A percentile compares a stretch with the other conserved stretches of the same genome.
Conservation (phyloP, 1,284 basidiomycete species). For the Cystobasidium slooffiae region DNA sequence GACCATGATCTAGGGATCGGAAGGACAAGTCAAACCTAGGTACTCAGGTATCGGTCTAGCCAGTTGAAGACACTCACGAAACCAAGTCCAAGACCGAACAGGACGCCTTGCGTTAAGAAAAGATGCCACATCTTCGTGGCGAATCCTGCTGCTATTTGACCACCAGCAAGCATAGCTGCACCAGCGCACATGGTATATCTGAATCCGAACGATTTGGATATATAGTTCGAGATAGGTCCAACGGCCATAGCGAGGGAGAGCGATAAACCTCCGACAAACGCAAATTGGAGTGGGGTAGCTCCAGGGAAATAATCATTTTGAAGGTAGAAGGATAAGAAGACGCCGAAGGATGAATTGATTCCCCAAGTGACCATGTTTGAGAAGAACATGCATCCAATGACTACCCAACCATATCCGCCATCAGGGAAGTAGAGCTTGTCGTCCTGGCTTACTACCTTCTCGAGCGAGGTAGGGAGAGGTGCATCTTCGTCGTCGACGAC, state of each 20-base stretch:
- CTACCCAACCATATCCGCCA: constrained; percentile 39
- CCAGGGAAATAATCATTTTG: constrained; percentile 58
- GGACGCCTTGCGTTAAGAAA: constrained; percentile 50
- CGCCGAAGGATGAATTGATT: constrained; percentile 59
- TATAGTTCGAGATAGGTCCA: constrained; percentile 57
- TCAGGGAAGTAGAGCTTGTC: constrained; percentile 28
- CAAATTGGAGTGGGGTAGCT: constrained; percentile 58
- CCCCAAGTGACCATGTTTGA: constrained; percentile 52
- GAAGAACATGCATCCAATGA: constrained; percentile 41
- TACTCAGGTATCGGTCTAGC: not conserved
- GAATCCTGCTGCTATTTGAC: constrained; percentile 48
- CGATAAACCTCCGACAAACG: constrained; percentile 59
- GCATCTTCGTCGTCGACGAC: constrained; percentile 6
- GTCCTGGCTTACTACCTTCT: not conserved
- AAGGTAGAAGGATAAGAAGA: constrained; percentile 59
- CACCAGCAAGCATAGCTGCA: constrained; percentile 48
- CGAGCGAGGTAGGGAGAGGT: not conserved
- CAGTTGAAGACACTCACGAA: constrained; percentile 29
- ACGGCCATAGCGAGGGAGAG: constrained; percentile 56
- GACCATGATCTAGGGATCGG: constrained; percentile 46
- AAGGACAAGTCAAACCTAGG: not conserved
- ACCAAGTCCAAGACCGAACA: constrained; percentile 51
- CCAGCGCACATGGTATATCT: constrained; percentile 56
- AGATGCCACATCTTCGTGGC: constrained; percentile 50
- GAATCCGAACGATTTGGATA: constrained; percentile 55